Evolutionary conservation across 108 stramenopile species (phyloP).

Genomic region (Fistulifera pelliculosa): DNA sequence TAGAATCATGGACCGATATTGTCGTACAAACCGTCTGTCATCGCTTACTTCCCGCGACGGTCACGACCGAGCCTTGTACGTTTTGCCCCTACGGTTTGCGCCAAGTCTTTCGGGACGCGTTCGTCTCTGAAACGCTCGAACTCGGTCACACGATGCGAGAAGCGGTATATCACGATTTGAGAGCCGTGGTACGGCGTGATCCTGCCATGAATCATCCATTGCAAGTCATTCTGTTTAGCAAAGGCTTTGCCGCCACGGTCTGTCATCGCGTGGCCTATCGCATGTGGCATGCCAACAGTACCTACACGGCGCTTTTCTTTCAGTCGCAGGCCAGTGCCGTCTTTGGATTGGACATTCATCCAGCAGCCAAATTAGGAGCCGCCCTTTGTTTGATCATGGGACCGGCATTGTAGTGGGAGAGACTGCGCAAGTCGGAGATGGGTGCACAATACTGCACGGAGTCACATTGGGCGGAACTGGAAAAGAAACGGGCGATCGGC

Average conservation of each 20-base stretch:
- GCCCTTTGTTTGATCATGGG: slow-evolving; percentile 84
- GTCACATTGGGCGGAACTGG: slow-evolving; percentile 82
- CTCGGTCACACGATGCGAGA: slow-evolving; percentile 52
- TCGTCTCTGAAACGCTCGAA: slow-evolving; percentile 23
- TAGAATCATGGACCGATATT: slow-evolving; percentile 29
- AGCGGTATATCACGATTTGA: slow-evolving; percentile 48
- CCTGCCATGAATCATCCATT: slow-evolving; percentile 55
- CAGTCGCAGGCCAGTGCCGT: slow-evolving; percentile 67
- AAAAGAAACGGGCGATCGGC: slow-evolving; percentile 61
- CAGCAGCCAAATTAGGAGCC: slow-evolving; percentile 53
- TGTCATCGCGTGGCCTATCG: slow-evolving; percentile 62
- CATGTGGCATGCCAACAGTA: slow-evolving; percentile 44
- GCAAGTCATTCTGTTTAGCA: slow-evolving; percentile 56
- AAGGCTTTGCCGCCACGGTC: slow-evolving; percentile 74
- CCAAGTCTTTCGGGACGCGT: slow-evolving; percentile 23
- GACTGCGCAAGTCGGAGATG: slow-evolving; percentile 68
- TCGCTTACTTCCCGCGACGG: slow-evolving; percentile 13
- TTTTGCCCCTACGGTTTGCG: slow-evolving; percentile 42
- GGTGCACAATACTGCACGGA: slow-evolving; percentile 70
- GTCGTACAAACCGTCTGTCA: slow-evolving; percentile 24
- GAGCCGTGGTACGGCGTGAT: slow-evolving; percentile 47
- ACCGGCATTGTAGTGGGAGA: slow-evolving; percentile 90
- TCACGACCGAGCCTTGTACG: slow-evolving; percentile 2
- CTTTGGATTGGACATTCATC: slow-evolving; percentile 83
- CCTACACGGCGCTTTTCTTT: slow-evolving; percentile 50